A percentile compares a stretch with the other conserved stretches of the same genome.
Evolutionary conservation across 768 basidiomycete species (phyloP).

Genomic region (Tulasnella sp.): DNA sequence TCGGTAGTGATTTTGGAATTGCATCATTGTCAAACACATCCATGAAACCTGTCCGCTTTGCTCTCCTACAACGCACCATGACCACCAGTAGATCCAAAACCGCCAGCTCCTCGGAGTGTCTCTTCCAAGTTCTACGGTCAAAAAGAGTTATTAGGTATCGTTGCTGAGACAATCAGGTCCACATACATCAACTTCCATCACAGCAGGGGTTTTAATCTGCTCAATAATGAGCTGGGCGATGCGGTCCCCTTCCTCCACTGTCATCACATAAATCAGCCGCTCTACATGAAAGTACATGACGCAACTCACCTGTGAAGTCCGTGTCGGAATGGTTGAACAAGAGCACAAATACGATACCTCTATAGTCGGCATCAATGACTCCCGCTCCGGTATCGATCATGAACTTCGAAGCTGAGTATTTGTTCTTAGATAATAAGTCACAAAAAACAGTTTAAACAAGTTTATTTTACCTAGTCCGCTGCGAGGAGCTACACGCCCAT

Average conservation of each 20-base stretch:
- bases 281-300: not conserved
- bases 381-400: constrained; percentile 98
- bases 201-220: constrained; percentile 71
- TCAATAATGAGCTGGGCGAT: constrained; percentile 92
- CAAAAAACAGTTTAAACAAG: not conserved
- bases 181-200: constrained; percentile 74
- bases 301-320: constrained; percentile 78
- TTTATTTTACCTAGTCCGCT: constrained; percentile 67
- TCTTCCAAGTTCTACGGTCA: constrained; percentile 61
- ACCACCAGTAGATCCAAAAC: constrained; percentile 94
- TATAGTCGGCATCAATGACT: constrained; percentile 93
- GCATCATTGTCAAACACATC: no score
- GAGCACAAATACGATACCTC: constrained; percentile 80
- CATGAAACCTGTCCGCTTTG: no score
- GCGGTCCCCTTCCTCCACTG: constrained; percentile 89
- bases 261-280: not conserved
- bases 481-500: constrained; percentile 92
- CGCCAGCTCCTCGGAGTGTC: constrained; percentile 70
- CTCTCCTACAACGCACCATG: no score
- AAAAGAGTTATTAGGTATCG: not conserved
- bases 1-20: no score
- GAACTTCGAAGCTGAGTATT: constrained; percentile 70
- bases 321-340: constrained; percentile 85
- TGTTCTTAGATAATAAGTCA: not conserved
- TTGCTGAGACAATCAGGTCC: not conserved